Evolutionary conservation across 2,329 filamentous ascomycete species (phyloP), one percentile per base, ranked within the genome.

Genomic region (Cucurbitaria berberidis): DNA sequence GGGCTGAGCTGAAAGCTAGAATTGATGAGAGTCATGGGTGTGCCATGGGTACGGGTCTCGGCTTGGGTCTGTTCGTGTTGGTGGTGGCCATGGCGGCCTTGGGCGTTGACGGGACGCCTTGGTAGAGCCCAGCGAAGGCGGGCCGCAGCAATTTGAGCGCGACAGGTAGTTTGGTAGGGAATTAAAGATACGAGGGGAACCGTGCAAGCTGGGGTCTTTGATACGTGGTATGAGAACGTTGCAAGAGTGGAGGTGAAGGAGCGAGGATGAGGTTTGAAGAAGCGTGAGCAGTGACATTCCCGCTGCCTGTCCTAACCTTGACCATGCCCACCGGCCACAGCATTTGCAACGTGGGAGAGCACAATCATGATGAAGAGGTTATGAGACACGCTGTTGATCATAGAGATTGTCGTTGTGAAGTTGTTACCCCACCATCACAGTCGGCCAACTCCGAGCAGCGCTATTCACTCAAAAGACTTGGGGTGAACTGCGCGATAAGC

Each of bases 401-500:
- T 32, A 24, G 27, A 16, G n/a, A n/a, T 22, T 32, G 29, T 34
- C 41, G 24, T n/a, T 44, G 41, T 5, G 29, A 9, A 21, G 4
- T 19, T 18, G 7, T 30, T 8, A 19, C 16, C 13, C 3, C 13
- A 16, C 13, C 41, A 30, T 15, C n/a, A 16, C 15, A 27, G 40
- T 27, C 7, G 11, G 15, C n/a, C 6, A 21, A 39, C 15, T 22
- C 21, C 21, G 3, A 39, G 19, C 36, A 39, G 19, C 36, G 18
- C 19, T 22, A 22, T 21, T 39, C 36, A 43, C 26, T 15, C 21
- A 27, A 43, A 43, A 10, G 36, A 34, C 8, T n/a, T 39, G 21
- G 21, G 8, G n/a, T n/a, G 5, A 26, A 47, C 35, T 43, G 45
- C 47, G 55, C 52, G 60, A 62, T 60, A 60, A 63, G 60, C 57